Conservation (phyloP, 805 yeast species). For the Saccharomycopsis fibuligera region DNA sequence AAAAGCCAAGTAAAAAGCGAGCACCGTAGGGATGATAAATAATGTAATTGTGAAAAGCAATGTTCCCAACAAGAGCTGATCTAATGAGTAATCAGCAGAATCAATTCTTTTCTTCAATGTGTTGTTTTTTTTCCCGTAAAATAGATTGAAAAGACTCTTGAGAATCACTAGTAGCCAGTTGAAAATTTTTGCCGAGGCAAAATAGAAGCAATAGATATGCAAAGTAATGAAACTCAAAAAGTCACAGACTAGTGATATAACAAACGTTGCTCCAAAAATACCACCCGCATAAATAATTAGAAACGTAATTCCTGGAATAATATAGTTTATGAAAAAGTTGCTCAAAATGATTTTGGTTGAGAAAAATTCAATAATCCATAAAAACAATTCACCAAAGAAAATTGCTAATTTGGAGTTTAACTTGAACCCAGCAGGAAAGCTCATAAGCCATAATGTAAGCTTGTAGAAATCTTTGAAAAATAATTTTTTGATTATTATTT, state of each 20-base stretch:
- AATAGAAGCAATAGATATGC: constrained; percentile 72
- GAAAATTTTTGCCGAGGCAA: constrained; percentile 72
- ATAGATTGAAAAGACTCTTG: constrained; percentile 71
- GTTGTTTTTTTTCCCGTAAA: constrained; percentile 85
- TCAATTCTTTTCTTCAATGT: constrained; percentile 81
- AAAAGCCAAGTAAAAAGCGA: constrained; percentile 77
- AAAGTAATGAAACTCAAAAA: constrained; percentile 53
- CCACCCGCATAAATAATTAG: constrained; percentile 28
- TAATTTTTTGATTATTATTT: constrained; percentile 31
- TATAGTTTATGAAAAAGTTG: constrained; percentile 8
- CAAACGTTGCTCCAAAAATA: constrained; percentile 60
- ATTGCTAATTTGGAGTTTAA: constrained; percentile 78
- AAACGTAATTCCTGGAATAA: constrained; percentile 17
- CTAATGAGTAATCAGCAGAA: constrained; percentile 74
- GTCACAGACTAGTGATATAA: constrained; percentile 63
- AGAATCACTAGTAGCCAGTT: constrained; percentile 65
- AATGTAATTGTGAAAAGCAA: constrained; percentile 73
- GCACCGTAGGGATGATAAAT: constrained; percentile 78
- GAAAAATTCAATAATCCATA: constrained; percentile 82
- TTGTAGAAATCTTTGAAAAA: constrained; percentile 41
- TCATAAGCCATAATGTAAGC: constrained; percentile 67
- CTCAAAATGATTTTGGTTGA: constrained; percentile 19
- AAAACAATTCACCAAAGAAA: constrained; percentile 78
- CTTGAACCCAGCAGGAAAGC: constrained; percentile 91
- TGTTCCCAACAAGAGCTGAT: constrained; percentile 84